Conservation (phyloP, 495 filamentous ascomycete genomes). For the Thozetella sp. region DNA sequence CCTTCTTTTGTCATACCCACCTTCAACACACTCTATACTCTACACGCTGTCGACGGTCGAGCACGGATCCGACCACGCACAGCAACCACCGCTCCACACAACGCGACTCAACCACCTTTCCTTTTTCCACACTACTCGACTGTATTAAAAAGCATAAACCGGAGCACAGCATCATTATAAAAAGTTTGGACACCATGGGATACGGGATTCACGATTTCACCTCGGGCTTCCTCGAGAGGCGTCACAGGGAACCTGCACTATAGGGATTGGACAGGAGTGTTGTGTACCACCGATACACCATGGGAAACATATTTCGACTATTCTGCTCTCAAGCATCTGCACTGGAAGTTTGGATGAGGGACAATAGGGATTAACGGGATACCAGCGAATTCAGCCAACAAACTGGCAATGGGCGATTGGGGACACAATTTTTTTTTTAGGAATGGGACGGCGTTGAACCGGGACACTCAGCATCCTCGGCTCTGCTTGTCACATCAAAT, state of each 20-base stretch:
- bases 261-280: constrained; percentile 15
- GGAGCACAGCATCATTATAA: constrained; percentile 57
- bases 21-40: constrained; percentile 20
- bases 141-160: constrained; percentile 53
- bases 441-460: constrained; percentile 14
- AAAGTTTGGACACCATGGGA: constrained; percentile 29
- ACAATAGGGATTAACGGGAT: constrained; percentile 5
- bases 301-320: constrained; percentile 32
- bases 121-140: constrained; percentile 30
- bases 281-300: constrained; percentile 30
- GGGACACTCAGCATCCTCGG: constrained; percentile 5
- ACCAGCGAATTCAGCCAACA: not conserved
- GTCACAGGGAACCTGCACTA: constrained; percentile 25
- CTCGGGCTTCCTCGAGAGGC: constrained; percentile 31
- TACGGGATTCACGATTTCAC: constrained; percentile 26
- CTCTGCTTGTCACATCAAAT: constrained; percentile 7
- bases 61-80: constrained; percentile 14
- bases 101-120: constrained; percentile 33
- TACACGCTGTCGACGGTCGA: too few species aligned
- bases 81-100: constrained; percentile 31
- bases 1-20: constrained; percentile 12
- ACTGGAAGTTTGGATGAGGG: constrained; percentile 14
- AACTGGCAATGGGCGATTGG: not conserved
- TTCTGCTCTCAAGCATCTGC: constrained; percentile 34
- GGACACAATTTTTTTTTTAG: too few species aligned